Conservation (phyloP, 805 yeast species). For the Suhomyces pyralidae region DNA sequence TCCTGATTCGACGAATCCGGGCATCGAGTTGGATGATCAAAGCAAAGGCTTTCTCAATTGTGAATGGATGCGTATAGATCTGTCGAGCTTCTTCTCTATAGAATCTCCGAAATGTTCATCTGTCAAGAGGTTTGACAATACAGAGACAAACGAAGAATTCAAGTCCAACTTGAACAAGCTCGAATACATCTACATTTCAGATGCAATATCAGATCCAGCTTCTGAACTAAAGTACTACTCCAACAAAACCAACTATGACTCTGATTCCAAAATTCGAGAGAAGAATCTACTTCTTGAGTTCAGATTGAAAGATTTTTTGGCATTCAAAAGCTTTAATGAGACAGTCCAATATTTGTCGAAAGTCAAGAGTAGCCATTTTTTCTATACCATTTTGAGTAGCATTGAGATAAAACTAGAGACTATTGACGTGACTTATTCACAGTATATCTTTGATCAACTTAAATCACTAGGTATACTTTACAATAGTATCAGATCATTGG, state of each 20-base stretch:
- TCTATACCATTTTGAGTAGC: slow-evolving; percentile 1
- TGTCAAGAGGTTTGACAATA: not conserved
- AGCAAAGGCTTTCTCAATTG: not conserved
- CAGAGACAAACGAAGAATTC: not conserved
- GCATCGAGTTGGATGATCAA: not conserved
- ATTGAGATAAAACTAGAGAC: slow-evolving; percentile 7
- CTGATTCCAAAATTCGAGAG: not conserved
- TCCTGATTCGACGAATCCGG: not conserved
- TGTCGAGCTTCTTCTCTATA: not conserved
- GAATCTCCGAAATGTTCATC: not conserved
- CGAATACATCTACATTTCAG: slow-evolving; percentile 5
- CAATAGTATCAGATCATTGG: slow-evolving; percentile 5
- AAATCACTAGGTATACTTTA: slow-evolving; percentile 3
- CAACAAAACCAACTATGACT: not conserved
- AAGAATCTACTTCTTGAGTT: slow-evolving; percentile 6
- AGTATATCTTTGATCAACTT: slow-evolving; percentile 2
- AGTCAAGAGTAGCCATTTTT: not conserved
- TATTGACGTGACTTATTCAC: slow-evolving; percentile 1
- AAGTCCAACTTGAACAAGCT: not conserved
- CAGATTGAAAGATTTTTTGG: slow-evolving; percentile 1
- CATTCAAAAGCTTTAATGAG: slow-evolving; percentile 3
- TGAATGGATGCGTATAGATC: not conserved
- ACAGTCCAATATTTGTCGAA: slow-evolving; percentile 1
- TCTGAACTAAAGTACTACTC: not conserved
- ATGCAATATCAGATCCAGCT: slow-evolving; percentile 1